Evolutionary conservation across 2,329 filamentous ascomycete species (phyloP).

Genomic region (Acarospora socialis): DNA sequence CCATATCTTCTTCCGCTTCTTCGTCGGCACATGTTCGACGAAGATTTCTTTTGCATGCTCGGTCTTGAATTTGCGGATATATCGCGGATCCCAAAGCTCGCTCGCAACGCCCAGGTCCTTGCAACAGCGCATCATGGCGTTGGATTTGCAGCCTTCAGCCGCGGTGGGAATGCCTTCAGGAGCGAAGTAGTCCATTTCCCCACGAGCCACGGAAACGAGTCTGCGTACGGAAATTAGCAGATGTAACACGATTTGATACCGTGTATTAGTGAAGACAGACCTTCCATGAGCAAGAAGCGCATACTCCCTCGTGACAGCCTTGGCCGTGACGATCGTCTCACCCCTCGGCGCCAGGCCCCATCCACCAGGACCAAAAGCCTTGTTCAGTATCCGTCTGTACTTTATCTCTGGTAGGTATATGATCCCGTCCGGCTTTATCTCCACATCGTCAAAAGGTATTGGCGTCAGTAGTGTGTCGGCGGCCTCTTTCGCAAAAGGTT

Average conservation of each 20-base stretch:
- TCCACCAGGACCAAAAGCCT: constrained; percentile 82
- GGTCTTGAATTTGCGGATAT: constrained; percentile 69
- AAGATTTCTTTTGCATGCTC: constrained; percentile 64
- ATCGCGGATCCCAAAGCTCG: constrained; percentile 92
- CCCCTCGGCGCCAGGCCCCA: constrained; percentile 88
- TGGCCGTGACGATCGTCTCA: constrained; percentile 71
- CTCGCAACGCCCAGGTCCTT: constrained; percentile 92
- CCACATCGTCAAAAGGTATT: constrained; percentile 60
- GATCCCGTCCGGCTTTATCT: constrained; percentile 96
- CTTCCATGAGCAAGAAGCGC: constrained; percentile 76
- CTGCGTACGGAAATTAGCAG: constrained; percentile 32
- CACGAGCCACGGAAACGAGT: constrained; percentile 80
- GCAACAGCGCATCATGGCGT: constrained; percentile 94
- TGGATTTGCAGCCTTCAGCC: constrained; percentile 93
- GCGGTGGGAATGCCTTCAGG: constrained; percentile 84
- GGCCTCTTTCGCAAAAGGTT: constrained; percentile 57
- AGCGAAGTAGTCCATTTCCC: constrained; percentile 87
- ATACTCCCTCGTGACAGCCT: constrained; percentile 77
- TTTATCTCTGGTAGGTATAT: constrained; percentile 97
- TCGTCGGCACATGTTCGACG: constrained; percentile 74
- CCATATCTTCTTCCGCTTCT: constrained; percentile 83
- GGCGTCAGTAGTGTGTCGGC: constrained; percentile 53
- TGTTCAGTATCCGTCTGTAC: constrained; percentile 80
- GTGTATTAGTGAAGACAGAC: constrained; percentile 36
- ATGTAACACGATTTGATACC: background rate